Evolutionary conservation across 352 stramenopile genomes (phyloP).

Genomic region (Phytopythium cucurbitacearum): DNA sequence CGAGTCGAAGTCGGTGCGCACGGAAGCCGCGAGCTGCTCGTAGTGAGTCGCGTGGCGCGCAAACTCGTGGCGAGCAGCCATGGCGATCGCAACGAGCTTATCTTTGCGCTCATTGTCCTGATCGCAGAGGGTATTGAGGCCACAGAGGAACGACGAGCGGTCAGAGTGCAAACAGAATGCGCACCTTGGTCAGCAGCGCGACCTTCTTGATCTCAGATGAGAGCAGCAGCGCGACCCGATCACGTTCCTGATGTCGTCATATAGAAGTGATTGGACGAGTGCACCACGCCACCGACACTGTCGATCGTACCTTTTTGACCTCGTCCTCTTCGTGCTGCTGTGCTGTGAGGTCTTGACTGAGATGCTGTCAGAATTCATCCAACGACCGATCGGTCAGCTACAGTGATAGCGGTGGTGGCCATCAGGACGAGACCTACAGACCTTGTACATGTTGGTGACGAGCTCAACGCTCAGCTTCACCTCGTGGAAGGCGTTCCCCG

Average conservation of each 20-base stretch:
- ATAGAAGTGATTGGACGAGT: too few species aligned
- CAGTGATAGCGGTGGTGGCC: too few species aligned
- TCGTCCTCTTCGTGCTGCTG: conserved; percentile 61
- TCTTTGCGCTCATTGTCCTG: conserved; percentile 70
- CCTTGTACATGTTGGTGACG: conserved; percentile 88
- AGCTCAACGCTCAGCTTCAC: conserved; percentile 82
- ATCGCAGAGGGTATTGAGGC: background rate
- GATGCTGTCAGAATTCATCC: conserved; percentile 13
- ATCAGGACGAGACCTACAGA: conserved; percentile 4
- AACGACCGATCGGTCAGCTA: background rate
- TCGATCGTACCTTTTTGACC: conserved; percentile 32
- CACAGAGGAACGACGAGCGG: background rate
- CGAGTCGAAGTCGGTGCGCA: conserved; percentile 17
- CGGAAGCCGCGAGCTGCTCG: conserved; percentile 28
- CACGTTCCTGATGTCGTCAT: conserved; percentile 31
- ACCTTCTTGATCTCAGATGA: conserved; percentile 76
- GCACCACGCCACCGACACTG: background rate
- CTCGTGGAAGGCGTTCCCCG: conserved; percentile 57
- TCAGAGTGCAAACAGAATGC: background rate
- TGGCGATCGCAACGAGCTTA: conserved; percentile 66
- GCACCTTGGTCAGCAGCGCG: conserved; percentile 54
- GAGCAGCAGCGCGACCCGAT: conserved; percentile 43
- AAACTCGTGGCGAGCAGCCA: conserved; percentile 76
- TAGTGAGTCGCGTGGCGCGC: conserved; percentile 43
- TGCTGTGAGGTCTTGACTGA: conserved; percentile 38